These are phyloP conservation scores for Cryphonectria parasitica DNA, from an alignment of 2,329 filamentous ascomycete species.

Conservation along the genomic window DNA sequence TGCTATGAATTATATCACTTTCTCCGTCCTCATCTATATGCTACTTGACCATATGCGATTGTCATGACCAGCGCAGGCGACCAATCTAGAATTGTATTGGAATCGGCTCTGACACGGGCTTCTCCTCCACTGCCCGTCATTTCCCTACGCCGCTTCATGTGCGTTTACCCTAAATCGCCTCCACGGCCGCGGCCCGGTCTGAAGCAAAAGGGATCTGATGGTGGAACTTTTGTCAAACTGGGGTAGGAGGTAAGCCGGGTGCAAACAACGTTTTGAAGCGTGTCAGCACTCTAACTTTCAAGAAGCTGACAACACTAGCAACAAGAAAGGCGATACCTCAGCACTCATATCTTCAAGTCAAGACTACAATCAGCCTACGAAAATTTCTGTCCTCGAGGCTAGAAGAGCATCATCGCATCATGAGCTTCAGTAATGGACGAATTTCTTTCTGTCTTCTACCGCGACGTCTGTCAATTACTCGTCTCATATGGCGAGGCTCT, in stretches of 20 bases:
- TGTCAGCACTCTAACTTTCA: not conserved
- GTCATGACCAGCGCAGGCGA: not conserved
- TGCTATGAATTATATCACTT: not conserved
- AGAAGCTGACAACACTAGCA: slow-evolving; percentile 6
- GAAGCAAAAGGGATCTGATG: not conserved
- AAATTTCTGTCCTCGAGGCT: not conserved
- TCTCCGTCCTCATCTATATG: not conserved
- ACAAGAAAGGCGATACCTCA: not conserved
- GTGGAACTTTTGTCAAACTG: not conserved
- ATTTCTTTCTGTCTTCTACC: not conserved
- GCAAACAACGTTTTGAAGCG: not conserved
- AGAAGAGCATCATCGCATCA: not conserved
- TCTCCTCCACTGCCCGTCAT: not conserved
- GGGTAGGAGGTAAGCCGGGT: not conserved
- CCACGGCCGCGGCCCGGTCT: not conserved
- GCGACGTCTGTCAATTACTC: not conserved
- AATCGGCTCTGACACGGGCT: not conserved
- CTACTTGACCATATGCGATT: not conserved
- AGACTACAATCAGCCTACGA: not conserved
- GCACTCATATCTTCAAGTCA: not conserved
- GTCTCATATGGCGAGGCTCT: not conserved
- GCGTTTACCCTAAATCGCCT: not conserved
- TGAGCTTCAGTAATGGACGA: not conserved
- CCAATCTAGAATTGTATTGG: not conserved
- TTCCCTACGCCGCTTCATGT: not conserved